Base-by-base conservation (phyloP, 768 basidiomycete genomes). In the Tricholoma furcatifolium region DNA sequence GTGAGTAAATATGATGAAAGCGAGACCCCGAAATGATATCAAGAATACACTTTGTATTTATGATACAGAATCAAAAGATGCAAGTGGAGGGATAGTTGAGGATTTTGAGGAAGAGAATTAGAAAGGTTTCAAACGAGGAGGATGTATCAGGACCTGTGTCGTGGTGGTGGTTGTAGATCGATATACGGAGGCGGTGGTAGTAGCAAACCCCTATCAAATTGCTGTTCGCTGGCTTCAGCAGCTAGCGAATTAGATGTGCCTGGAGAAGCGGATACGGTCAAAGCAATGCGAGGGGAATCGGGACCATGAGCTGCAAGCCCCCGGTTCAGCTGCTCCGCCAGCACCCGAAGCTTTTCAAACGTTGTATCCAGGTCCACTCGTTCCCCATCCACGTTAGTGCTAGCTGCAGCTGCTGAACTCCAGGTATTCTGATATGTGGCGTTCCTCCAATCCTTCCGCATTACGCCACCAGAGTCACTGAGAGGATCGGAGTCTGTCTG, bases 301-400 rank as follows among this genome's bases (percentile, higher is more conserved):
- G 17, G 34, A n/a, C 45, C 45, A 20, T 47, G 36, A 11, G 36
- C 35, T 21, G 46, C 46, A 21, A 47, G 46, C 46, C 46, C 46
- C 9, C 46, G 46, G 38, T 47, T 38, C 2, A 47, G 32, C 21
- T 47, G 6, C 20, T 17, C 36, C 12, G 46, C 23, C 11, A 47
- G 20, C 12, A 9, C 34, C 9, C 38, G 46, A 9, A 47, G 34
- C 11, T 38, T 21, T 18, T 34, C 46, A 8, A 47, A 9, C 10
- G 34, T 36, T 7, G 46, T 20, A 24, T 18, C 11, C 10, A 47
- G 18, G 34, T 38, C 46, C 6, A 20, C 15, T 38, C 46, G 2
- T 9, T 34, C 21, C 4, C 20, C 34, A 15, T 24, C 17, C 11
- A 34, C 38, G 10, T 18, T 38, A 18, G 20, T 5, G 7, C 34